A percentile compares a stretch with the other conserved stretches of the same genome.
Conservation (phyloP, 805 yeast genomes). For the Saturnispora serradocipensis region DNA sequence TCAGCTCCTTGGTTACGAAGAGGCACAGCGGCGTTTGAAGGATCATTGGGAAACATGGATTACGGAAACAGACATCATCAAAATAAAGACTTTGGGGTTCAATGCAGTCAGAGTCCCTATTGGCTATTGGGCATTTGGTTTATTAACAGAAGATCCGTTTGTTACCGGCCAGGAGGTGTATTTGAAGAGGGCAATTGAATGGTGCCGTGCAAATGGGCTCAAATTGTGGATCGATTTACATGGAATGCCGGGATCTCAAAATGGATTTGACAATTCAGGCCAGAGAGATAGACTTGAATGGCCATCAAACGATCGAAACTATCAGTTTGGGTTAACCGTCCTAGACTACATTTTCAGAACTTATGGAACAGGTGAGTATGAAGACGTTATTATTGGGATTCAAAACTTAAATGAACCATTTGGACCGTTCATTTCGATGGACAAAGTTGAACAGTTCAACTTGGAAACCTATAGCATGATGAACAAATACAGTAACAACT, state of each 20-base stretch:
- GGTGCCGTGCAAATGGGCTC: conserved; percentile 56
- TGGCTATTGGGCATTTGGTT: conserved; percentile 87
- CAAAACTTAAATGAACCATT: conserved; percentile 69
- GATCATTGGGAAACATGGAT: conserved; percentile 53
- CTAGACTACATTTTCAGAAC: conserved; percentile 41
- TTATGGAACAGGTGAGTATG: conserved; percentile 40
- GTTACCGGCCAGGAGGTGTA: conserved; percentile 72
- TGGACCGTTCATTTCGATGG: conserved; percentile 41
- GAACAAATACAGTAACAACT: conserved; percentile 32
- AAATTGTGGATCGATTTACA: conserved; percentile 89
- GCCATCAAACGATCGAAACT: conserved; percentile 32
- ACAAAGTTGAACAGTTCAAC: conserved; percentile 32
- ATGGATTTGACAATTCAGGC: conserved; percentile 94
- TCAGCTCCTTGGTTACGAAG: conserved; percentile 37
- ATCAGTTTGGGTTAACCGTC: conserved; percentile 40
- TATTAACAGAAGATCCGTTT: conserved; percentile 65
- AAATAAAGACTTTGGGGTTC: conserved; percentile 44
- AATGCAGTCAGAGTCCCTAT: conserved; percentile 86
- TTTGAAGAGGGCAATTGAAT: conserved; percentile 65
- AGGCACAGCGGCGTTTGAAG: conserved; percentile 34
- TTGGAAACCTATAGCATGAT: conserved; percentile 34
- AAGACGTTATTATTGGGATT: conserved; percentile 58
- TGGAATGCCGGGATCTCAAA: conserved; percentile 96
- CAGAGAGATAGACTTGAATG: conserved; percentile 45
- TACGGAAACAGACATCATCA: conserved; percentile 47